Percentiles rank a stretch among this genome's conserved stretches.
These are phyloP conservation scores for Stachybotrys chlorohalonatus DNA, from an alignment of 2,329 filamentous ascomycete genomes.

Conservation along the genomic window DNA sequence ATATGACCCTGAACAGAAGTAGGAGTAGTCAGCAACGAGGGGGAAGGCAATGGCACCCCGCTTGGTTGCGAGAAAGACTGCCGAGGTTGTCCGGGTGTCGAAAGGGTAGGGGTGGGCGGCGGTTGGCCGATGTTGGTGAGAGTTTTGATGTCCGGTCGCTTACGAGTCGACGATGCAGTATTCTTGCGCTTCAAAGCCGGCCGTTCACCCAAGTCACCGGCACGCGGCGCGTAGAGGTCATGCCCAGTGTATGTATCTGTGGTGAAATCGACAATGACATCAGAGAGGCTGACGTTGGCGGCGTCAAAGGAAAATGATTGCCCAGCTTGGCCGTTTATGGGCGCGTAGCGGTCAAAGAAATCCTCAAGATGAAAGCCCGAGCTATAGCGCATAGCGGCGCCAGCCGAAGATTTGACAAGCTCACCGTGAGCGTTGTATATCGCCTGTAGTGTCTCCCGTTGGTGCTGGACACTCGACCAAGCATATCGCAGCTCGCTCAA, in stretches of 20 bases:
- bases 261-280: constrained; percentile 53
- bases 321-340: constrained; percentile 47
- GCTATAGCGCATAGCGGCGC: constrained; percentile 59
- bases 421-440: constrained; percentile 74
- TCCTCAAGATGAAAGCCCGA: constrained; percentile 79
- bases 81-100: constrained; percentile 22
- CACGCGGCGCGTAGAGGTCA: constrained; percentile 36
- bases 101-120: constrained; percentile 13
- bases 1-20: constrained; percentile 25
- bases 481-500: constrained; percentile 64
- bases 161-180: constrained; percentile 26
- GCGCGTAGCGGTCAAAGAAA: constrained; percentile 73
- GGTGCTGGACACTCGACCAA: constrained; percentile 73
- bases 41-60: constrained; percentile 26
- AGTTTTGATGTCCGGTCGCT: constrained; percentile 28
- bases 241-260: constrained; percentile 45
- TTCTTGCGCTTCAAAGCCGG: constrained; percentile 42
- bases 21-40: constrained; percentile 28
- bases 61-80: constrained; percentile 27
- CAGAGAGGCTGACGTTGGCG: constrained; percentile 62
- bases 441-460: constrained; percentile 67
- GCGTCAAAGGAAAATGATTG: constrained; percentile 59
- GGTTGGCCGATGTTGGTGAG: constrained; percentile 15
- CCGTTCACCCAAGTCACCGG: constrained; percentile 17
- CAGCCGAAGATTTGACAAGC: constrained; percentile 63